Percentiles rank a stretch among this genome's conserved stretches.
Conservation (phyloP, 2,329 filamentous ascomycete genomes). For the Orbilia ellipsospora region DNA sequence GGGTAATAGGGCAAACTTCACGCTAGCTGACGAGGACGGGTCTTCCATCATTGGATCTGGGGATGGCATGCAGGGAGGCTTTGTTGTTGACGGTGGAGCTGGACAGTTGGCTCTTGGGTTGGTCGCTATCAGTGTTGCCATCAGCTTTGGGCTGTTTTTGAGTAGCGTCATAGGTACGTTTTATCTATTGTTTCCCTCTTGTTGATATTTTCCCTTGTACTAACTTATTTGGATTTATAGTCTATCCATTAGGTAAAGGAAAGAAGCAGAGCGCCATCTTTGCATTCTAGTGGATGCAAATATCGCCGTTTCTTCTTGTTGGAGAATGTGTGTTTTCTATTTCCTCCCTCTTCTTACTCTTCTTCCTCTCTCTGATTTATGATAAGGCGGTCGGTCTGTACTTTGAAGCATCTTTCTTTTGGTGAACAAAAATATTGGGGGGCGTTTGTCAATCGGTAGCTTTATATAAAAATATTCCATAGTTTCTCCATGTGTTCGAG, state of each 20-base stretch:
- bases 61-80: conserved; percentile 14
- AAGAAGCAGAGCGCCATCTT: conserved; percentile 53
- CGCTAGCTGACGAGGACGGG: neutral
- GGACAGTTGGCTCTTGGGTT: conserved; percentile 49
- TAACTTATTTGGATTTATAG: conserved; percentile 14
- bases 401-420: too few relatives aligned
- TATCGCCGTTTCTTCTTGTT: too few relatives aligned
- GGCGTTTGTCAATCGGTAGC: too few relatives aligned
- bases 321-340: too few relatives aligned
- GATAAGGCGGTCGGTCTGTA: too few relatives aligned
- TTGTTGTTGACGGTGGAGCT: conserved; percentile 49
- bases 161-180: conserved; percentile 53
- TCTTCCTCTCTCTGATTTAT: too few relatives aligned
- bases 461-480: too few relatives aligned
- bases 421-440: too few relatives aligned
- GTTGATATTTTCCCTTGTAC: too few relatives aligned
- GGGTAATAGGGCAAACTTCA: conserved; percentile 26
- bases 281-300: conserved; percentile 31
- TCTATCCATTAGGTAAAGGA: conserved; percentile 50
- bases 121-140: conserved; percentile 52
- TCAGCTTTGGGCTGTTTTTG: conserved; percentile 54
- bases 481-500: too few relatives aligned
- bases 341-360: too few relatives aligned
- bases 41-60: conserved; percentile 14
- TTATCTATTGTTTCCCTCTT: neutral